Conservation (phyloP, 192 early-diverging fungal genomes). For the Ambispora gerdemannii region DNA sequence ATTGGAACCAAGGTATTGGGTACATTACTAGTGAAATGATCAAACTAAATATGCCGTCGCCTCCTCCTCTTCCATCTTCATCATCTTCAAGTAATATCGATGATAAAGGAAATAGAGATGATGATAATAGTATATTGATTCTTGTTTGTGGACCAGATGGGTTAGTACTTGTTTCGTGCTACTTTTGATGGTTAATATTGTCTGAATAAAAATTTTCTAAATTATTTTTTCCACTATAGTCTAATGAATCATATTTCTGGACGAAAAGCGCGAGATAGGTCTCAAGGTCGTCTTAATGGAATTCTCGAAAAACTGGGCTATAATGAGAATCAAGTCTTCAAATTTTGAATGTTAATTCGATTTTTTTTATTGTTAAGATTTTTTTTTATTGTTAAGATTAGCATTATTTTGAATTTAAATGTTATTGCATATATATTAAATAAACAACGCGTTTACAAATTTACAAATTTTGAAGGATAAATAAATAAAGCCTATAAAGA, state of each 20-base stretch:
- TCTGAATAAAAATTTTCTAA: constrained; percentile 41
- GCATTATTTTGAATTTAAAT: too few relatives aligned
- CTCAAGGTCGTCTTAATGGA: constrained; percentile 81
- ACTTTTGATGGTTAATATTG: constrained; percentile 13
- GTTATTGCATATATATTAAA: too few relatives aligned
- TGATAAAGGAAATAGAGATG: too few relatives aligned
- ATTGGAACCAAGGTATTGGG: constrained; percentile 72
- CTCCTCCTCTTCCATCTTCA: too few relatives aligned
- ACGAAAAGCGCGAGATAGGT: constrained; percentile 73
- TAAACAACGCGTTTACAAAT: too few relatives aligned
- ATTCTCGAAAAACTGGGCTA: constrained; percentile 80
- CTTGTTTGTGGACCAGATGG: constrained; percentile 52
- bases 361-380: too few relatives aligned
- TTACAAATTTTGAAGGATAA: too few relatives aligned
- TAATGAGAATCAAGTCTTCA: constrained; percentile 71
- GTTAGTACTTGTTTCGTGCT: constrained; percentile 30
- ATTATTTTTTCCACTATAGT: constrained; percentile 41
- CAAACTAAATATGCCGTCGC: constrained; percentile 62
- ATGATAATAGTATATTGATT: constrained; percentile 46
- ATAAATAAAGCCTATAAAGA: too few relatives aligned
- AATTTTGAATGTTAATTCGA: too few relatives aligned
- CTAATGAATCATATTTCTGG: constrained; percentile 76
- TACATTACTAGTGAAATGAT: constrained; percentile 72
- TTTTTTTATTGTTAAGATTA: too few relatives aligned
- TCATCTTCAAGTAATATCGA: too few relatives aligned